Percentiles rank a stretch among this genome's conserved stretches.
Evolutionary conservation across 176 grass and related monocot species (phyloP).

Genomic region (Triticum turgidum): DNA sequence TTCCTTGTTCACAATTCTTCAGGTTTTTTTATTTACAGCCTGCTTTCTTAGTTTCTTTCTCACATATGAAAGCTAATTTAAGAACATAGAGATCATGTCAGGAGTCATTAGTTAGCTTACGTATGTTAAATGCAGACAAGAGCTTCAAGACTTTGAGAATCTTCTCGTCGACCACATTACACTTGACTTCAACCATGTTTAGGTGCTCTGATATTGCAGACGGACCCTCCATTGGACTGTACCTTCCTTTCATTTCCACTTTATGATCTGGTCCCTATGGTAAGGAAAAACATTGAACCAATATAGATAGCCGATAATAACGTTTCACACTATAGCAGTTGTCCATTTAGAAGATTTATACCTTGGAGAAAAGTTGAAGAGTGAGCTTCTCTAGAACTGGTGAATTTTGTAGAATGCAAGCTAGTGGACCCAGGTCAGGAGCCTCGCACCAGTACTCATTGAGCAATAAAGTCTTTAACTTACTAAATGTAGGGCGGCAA

Average conservation of each 20-base stretch:
- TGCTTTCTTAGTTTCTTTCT: neutral
- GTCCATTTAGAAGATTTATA: neutral
- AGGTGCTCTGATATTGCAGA: neutral
- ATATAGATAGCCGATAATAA: neutral
- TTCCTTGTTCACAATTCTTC: neutral
- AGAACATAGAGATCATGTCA: neutral
- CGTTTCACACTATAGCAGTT: neutral
- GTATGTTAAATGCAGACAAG: neutral
- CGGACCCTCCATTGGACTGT: neutral
- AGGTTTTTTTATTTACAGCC: neutral
- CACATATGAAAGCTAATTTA: neutral
- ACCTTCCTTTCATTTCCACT: neutral
- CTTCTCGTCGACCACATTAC: neutral
- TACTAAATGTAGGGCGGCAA: slow-evolving; percentile 17
- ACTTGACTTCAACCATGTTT: neutral
- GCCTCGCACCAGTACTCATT: neutral
- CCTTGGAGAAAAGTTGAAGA: neutral
- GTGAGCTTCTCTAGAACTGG: slow-evolving; percentile 29
- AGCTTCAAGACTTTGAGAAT: neutral
- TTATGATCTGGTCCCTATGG: neutral
- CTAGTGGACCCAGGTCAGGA: neutral
- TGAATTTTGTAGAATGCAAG: slow-evolving; percentile 19
- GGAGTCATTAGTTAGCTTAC: neutral
- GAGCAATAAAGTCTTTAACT: slow-evolving; percentile 24
- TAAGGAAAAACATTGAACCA: neutral